A percentile compares a stretch with the other conserved stretches of the same genome.
Conservation (phyloP, 208 protist species). For the Acanthamoeba culbertsoni region DNA sequence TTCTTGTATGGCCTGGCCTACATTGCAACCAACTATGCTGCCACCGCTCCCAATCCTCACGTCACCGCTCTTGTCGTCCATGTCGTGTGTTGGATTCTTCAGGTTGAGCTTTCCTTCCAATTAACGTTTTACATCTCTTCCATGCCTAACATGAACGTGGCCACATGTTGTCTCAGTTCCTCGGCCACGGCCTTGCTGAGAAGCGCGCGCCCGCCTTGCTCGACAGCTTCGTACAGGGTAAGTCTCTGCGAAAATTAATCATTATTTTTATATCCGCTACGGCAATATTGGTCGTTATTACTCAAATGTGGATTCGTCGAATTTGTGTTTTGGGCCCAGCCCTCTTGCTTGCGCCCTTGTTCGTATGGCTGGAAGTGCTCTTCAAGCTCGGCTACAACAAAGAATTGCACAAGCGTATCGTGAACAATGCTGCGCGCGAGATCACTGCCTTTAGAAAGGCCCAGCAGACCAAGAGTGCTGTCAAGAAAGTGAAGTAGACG, state of each 20-base stretch:
- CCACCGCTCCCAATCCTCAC: neutral
- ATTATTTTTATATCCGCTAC: constrained; percentile 4
- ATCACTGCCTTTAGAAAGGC: neutral
- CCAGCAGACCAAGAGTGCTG: neutral
- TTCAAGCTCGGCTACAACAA: constrained; percentile 84
- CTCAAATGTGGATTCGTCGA: neutral
- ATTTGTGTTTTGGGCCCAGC: neutral
- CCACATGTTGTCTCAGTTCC: constrained; percentile 72
- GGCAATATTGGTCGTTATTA: neutral
- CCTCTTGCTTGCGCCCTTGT: constrained; percentile 63
- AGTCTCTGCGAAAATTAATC: constrained; percentile 86
- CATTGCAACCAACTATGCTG: neutral
- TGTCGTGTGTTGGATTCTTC: constrained; percentile 47
- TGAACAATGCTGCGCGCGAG: constrained; percentile 57
- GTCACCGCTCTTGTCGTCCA: neutral
- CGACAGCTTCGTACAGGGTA: constrained; percentile 85
- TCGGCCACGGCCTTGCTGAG: constrained; percentile 77
- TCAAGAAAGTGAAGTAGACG: neutral
- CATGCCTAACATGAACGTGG: neutral
- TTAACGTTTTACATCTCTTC: neutral
- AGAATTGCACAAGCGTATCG: constrained; percentile 66
- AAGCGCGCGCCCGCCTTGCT: constrained; percentile 83
- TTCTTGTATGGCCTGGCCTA: neutral
- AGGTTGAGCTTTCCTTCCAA: neutral
- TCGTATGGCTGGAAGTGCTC: constrained; percentile 79